These are phyloP conservation scores for Cystofilobasidium bisporidii DNA, from an alignment of 768 basidiomycete genomes.

Conservation along the genomic window DNA sequence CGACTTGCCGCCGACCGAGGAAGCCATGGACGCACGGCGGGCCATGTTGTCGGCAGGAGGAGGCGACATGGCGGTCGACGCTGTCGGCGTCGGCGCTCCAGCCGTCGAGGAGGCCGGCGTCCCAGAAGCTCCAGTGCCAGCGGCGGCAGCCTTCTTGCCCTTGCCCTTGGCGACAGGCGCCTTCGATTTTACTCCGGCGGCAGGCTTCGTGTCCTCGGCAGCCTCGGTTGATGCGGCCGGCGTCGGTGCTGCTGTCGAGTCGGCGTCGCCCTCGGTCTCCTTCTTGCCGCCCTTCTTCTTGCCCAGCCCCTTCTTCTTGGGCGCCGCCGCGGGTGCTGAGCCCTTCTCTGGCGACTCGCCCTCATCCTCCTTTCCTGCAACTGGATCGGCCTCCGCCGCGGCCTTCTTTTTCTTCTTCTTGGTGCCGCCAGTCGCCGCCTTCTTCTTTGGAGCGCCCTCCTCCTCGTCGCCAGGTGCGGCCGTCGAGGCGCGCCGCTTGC, in stretches of 20 bases:
- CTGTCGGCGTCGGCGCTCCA: not conserved
- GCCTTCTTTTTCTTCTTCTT: constrained; percentile 6
- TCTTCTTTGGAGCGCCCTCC: constrained; percentile 17
- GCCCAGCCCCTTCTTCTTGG: not conserved
- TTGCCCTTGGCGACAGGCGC: not conserved
- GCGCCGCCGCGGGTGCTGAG: not conserved
- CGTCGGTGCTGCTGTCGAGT: not conserved
- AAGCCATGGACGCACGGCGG: not conserved
- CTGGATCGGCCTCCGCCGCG: not conserved
- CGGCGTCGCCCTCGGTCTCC: not conserved
- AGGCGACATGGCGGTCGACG: not conserved
- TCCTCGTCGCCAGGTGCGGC: constrained; percentile 10
- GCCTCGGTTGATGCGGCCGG: not conserved
- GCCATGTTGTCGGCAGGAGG: too few species aligned
- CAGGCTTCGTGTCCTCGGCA: not conserved
- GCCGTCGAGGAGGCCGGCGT: not conserved
- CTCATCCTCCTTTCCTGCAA: not conserved
- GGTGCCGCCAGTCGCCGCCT: not conserved
- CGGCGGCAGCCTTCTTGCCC: not conserved
- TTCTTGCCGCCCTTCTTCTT: constrained; percentile 12
- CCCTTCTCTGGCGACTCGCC: not conserved
- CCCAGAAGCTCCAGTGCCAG: not conserved
- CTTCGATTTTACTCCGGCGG: not conserved
- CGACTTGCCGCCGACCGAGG: not conserved
- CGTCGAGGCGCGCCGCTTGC: constrained; percentile 3